Percentiles rank a stretch among this genome's conserved stretches.
Conservation (phyloP, 2,329 filamentous ascomycete genomes). For the Cadophora sp. region DNA sequence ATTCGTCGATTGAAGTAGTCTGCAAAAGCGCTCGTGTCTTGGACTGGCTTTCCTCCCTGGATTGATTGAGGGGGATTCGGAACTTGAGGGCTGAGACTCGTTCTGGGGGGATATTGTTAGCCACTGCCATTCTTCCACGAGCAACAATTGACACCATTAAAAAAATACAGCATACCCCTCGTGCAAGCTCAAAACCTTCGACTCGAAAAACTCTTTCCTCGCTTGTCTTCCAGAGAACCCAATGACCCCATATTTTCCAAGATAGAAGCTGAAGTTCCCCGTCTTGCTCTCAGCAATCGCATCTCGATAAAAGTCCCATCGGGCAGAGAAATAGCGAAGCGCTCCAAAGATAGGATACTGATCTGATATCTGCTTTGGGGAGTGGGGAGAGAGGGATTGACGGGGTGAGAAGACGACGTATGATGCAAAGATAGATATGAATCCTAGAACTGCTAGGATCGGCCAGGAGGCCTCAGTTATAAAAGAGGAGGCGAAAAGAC, state of each 20-base stretch:
- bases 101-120: not conserved
- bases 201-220: constrained; percentile 54
- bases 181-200: constrained; percentile 51
- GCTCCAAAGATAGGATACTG: constrained; percentile 52
- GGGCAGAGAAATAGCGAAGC: constrained; percentile 53
- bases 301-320: constrained; percentile 53
- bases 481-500: not conserved
- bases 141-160: not conserved
- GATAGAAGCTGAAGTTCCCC: constrained; percentile 57
- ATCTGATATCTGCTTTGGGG: not conserved
- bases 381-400: not conserved
- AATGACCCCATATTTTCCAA: constrained; percentile 53
- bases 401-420: constrained; percentile 1
- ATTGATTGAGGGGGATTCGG: not conserved
- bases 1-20: constrained; percentile 24
- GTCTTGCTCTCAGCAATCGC: constrained; percentile 44
- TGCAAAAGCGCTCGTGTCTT: constrained; percentile 2
- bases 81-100: not conserved
- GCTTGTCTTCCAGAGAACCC: constrained; percentile 52
- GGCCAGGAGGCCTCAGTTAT: not conserved
- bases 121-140: not conserved
- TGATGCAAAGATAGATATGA: not conserved
- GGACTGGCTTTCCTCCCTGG: not conserved
- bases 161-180: constrained; percentile 48
- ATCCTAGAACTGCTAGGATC: not conserved